Evolutionary conservation across 2,329 filamentous ascomycete genomes (phyloP), one percentile per base, ranked within the genome.

Genomic region (Cytospora leucostoma): DNA sequence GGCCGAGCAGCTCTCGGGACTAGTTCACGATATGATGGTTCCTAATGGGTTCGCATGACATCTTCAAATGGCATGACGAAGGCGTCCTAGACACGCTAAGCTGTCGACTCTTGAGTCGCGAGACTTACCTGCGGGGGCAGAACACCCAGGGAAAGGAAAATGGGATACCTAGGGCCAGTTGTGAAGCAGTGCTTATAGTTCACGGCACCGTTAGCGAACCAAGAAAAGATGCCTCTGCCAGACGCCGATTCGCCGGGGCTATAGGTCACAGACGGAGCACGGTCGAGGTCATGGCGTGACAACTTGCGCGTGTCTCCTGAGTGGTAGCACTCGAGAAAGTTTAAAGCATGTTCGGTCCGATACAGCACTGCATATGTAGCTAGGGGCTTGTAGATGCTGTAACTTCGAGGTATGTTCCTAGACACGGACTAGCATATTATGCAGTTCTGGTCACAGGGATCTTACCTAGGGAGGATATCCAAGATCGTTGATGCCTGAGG

Each of bases 21-120:
- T 33, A 47, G 35, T 35, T 55, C 27, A 21, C 17, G 8, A 56
- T 54, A 19, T 35, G 32, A 4, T 52, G 27, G 10, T 17, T 51
- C 21, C 34, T 33, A 15, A 15, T 55, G 44, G 27, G 27, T 44
- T 38, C 54, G 59, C 49, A 56, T 37, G 10, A 37, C 37, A 38
- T 34, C 33, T 61, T 40, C 55, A 59, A 53, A 62, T 62, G 59
- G 51, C 59, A 65, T 52, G 59, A 59, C 58, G 40, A 38, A 21
- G 55, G 13, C 27, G 51, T 50, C 40, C 40, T 61, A 54, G 49
- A 50, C 53, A 47, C 58, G 27, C 27, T 27, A 27, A 27, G 27
- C 27, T 27, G 27, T 27, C 27, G 13, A 7, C 19, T 3, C 13
- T 10, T 10, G 10, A n/a, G 19, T 47, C 8, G n/a, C 5, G 4